Evolutionary conservation across 2,329 filamentous ascomycete species (phyloP).

Genomic region (Aciculosporium take): DNA sequence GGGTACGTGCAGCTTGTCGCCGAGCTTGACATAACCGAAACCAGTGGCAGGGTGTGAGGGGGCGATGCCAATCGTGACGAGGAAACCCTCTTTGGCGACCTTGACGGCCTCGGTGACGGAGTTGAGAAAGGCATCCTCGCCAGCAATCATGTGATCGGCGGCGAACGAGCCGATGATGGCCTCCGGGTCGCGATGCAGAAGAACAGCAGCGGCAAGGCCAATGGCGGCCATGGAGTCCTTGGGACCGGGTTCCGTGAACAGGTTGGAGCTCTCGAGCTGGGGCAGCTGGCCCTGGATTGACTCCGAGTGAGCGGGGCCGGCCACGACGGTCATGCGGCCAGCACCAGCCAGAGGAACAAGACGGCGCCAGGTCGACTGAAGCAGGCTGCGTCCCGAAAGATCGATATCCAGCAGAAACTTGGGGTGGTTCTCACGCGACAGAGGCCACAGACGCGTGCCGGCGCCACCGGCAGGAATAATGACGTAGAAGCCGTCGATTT

Average conservation of each 20-base stretch:
- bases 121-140: conserved; percentile 14
- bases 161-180: conserved; percentile 15
- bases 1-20: conserved; percentile 11
- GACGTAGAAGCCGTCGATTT: conserved; percentile 15
- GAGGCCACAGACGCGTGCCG: conserved; percentile 15
- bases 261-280: conserved; percentile 10
- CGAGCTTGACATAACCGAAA: conserved; percentile 15
- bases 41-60: conserved; percentile 15
- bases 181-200: conserved; percentile 12
- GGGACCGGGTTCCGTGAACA: conserved; percentile 15
- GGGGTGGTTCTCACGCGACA: conserved; percentile 15
- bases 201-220: conserved; percentile 13
- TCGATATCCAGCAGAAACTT: conserved; percentile 15
- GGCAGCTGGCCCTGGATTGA: conserved; percentile 13
- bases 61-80: conserved; percentile 15
- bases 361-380: conserved; percentile 14
- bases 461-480: conserved; percentile 15
- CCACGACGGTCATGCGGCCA: conserved; percentile 14
- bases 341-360: conserved; percentile 14
- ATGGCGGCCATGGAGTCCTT: conserved; percentile 16
- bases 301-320: conserved; percentile 13
- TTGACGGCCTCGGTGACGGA: conserved; percentile 14
- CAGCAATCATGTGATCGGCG: conserved; percentile 15
- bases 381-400: conserved; percentile 13
- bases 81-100: conserved; percentile 14